phyloP scores from a whole-genome alignment of 305 asterid species.

The Solanum hybrid region DNA sequence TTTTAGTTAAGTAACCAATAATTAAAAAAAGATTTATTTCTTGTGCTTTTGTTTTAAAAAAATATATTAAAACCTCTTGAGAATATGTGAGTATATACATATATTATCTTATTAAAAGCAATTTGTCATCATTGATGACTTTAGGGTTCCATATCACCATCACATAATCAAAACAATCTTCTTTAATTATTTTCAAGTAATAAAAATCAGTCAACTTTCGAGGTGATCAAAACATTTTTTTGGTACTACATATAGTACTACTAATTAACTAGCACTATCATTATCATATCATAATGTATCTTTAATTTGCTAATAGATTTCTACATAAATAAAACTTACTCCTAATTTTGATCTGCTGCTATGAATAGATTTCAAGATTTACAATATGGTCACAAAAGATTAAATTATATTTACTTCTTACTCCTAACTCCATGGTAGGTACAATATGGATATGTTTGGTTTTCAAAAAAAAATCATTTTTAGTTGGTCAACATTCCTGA shows the following conservation, averaged over 20 bases:
- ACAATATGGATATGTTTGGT: neutral
- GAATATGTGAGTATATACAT: neutral
- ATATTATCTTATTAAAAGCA: slow-evolving; percentile 3
- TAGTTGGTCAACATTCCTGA: neutral
- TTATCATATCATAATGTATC: neutral
- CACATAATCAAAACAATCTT: slow-evolving; percentile 8
- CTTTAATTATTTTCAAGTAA: slow-evolving; percentile 15
- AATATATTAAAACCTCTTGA: neutral
- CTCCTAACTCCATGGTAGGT: neutral
- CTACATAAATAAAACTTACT: neutral
- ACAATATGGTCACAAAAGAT: neutral
- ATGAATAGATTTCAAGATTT: neutral
- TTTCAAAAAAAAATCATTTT: neutral
- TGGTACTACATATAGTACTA: slow-evolving; percentile 14
- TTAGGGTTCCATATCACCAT: slow-evolving; percentile 18
- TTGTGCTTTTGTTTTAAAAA: neutral
- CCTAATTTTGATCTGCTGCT: neutral
- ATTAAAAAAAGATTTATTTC: neutral
- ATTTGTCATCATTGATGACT: slow-evolving; percentile 20
- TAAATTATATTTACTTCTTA: neutral
- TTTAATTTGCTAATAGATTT: neutral
- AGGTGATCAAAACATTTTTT: slow-evolving; percentile 28
- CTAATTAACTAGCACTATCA: neutral
- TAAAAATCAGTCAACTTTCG: slow-evolving; percentile 25
- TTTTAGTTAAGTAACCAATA: neutral